Evolutionary conservation across 1,284 basidiomycete genomes (phyloP).

Genomic region (Sphagnurus paluster): DNA sequence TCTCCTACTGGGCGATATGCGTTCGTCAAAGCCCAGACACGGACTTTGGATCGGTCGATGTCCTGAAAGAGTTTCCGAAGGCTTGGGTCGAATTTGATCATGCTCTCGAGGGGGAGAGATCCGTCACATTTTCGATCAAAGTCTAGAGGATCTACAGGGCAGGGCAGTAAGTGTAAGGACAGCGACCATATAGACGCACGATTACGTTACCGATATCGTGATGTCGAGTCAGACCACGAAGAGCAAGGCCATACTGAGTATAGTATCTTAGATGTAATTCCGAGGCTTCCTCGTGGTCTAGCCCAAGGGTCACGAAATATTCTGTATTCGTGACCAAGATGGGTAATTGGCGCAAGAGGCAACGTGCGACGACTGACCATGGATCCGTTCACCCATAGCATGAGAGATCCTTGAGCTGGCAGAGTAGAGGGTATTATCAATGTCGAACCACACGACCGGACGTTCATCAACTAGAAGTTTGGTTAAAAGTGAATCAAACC

Average conservation of each 20-base stretch:
- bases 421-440: slow-evolving; percentile 87
- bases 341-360: slow-evolving; percentile 4
- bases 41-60: slow-evolving; percentile 74
- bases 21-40: slow-evolving; percentile 85
- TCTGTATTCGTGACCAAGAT: slow-evolving; percentile 41
- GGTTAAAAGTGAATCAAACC: slow-evolving; percentile 7
- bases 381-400: slow-evolving; percentile 81
- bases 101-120: slow-evolving; percentile 79
- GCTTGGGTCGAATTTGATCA: slow-evolving; percentile 67
- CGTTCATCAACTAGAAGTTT: slow-evolving; percentile 46
- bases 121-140: slow-evolving; percentile 87
- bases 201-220: slow-evolving; percentile 68
- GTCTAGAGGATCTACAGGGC: slow-evolving; percentile 68
- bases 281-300: slow-evolving; percentile 69
- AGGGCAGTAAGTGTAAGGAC: neutral
- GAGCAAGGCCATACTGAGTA: slow-evolving; percentile 80
- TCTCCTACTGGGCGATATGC: slow-evolving; percentile 69
- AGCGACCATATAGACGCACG: slow-evolving; percentile 4
- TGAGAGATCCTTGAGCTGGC: slow-evolving; percentile 74
- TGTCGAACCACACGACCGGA: slow-evolving; percentile 76
- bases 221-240: slow-evolving; percentile 79
- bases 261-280: slow-evolving; percentile 78
- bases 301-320: slow-evolving; percentile 75
- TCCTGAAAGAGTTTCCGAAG: slow-evolving; percentile 74
- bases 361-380: slow-evolving; percentile 47